These are phyloP conservation scores for Lipomyces sp. DNA, from an alignment of 805 yeast species.

Conservation along the genomic window DNA sequence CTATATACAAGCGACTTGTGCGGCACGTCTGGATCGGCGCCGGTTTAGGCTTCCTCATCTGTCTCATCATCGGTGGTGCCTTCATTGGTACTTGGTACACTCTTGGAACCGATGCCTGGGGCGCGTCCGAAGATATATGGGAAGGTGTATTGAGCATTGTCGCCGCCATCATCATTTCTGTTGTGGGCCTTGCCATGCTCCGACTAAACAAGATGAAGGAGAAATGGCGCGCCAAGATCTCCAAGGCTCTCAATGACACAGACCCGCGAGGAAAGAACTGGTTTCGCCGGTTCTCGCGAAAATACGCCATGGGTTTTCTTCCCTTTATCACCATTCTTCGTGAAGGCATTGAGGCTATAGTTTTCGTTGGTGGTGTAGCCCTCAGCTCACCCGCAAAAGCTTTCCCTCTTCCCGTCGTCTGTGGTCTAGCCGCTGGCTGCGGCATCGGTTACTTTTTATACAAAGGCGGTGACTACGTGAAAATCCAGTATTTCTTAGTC, in stretches of 20 bases:
- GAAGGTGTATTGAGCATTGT: conserved; percentile 93
- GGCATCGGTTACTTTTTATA: conserved; percentile 72
- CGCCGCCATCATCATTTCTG: conserved; percentile 84
- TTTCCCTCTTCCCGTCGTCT: conserved; percentile 91
- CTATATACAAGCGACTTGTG: conserved; percentile 64
- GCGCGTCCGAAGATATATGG: conserved; percentile 90
- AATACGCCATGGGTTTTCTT: conserved; percentile 84
- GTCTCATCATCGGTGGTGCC: conserved; percentile 86
- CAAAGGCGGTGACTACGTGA: conserved; percentile 78
- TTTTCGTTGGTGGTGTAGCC: conserved; percentile 96
- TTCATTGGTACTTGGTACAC: conserved; percentile 93
- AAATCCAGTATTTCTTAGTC: conserved; percentile 86
- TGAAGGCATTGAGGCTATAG: conserved; percentile 97
- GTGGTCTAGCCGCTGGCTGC: conserved; percentile 82
- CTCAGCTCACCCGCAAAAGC: conserved; percentile 66
- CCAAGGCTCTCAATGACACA: conserved; percentile 65
- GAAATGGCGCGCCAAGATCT: conserved; percentile 96
- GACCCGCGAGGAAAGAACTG: conserved; percentile 38
- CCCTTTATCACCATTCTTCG: conserved; percentile 91
- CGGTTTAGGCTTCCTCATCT: conserved; percentile 68
- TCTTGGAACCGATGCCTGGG: conserved; percentile 80
- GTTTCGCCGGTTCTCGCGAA: conserved; percentile 61
- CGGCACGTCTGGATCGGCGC: conserved; percentile 90
- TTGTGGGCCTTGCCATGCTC: conserved; percentile 97
- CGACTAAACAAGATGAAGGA: conserved; percentile 95